Evolutionary conservation across 176 grass and related monocot genomes (phyloP).

Genomic region (Musa itinerans): DNA sequence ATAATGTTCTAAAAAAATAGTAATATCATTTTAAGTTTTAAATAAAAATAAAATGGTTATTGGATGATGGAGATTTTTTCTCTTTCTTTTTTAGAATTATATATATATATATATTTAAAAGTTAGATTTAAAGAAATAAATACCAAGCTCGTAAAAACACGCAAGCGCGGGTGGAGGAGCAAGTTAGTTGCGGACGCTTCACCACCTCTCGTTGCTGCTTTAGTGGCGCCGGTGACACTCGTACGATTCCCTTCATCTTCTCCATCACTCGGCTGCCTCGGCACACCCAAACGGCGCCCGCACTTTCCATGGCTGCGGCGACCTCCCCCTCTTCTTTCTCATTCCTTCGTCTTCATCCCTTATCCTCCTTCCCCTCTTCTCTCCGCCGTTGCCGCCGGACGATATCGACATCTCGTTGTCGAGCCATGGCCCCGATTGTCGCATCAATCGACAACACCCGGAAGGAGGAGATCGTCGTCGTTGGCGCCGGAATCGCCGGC

Average conservation of each 20-base stretch:
- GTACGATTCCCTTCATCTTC: not conserved
- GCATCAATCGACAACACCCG: not conserved
- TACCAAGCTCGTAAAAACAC: not conserved
- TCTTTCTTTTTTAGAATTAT: too few species aligned
- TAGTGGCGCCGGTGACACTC: not conserved
- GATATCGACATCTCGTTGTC: not conserved
- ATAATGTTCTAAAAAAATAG: too few species aligned
- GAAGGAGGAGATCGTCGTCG: constrained; percentile 49
- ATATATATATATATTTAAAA: too few species aligned
- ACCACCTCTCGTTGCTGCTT: not conserved
- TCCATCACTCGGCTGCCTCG: not conserved
- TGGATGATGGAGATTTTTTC: too few species aligned
- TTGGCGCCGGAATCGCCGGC: constrained; percentile 79
- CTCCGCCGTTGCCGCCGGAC: not conserved
- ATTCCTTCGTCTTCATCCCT: not conserved
- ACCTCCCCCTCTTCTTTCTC: constrained; percentile 3
- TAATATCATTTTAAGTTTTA: too few species aligned
- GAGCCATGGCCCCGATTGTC: not conserved
- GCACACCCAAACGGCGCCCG: not conserved
- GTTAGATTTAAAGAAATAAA: not conserved
- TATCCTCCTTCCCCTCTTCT: not conserved
- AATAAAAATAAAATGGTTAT: too few species aligned
- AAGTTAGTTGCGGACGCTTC: not conserved
- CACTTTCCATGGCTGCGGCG: constrained; percentile 14
- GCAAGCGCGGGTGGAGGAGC: not conserved